Conservation (phyloP, 2,329 filamentous ascomycete genomes). For the Colletotrichum orchidophilum region DNA sequence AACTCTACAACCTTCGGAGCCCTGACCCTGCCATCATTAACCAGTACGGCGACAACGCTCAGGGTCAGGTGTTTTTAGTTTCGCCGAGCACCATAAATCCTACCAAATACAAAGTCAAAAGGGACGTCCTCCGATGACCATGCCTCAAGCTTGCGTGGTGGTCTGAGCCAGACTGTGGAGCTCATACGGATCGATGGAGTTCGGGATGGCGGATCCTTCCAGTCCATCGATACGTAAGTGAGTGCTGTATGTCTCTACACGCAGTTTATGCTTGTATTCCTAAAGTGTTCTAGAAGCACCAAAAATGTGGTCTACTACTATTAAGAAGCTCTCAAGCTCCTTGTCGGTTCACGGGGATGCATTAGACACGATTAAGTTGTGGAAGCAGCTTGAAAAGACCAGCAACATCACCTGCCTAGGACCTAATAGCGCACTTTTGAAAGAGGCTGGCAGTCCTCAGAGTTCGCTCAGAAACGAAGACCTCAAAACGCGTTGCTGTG, state of each 20-base stretch:
- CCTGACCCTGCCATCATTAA: slow-evolving; percentile 26
- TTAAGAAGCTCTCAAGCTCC: slow-evolving; percentile 16
- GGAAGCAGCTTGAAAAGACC: slow-evolving; percentile 32
- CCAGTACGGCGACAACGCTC: slow-evolving; percentile 31
- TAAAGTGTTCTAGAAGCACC: slow-evolving; percentile 34
- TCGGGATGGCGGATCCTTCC: slow-evolving; percentile 36
- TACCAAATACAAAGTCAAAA: slow-evolving; percentile 31
- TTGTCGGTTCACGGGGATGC: slow-evolving; percentile 28
- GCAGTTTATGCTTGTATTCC: neutral
- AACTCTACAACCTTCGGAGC: slow-evolving; percentile 35
- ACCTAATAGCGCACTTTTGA: slow-evolving; percentile 35
- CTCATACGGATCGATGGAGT: slow-evolving; percentile 30
- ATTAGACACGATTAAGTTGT: slow-evolving; percentile 29
- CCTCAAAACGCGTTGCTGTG: slow-evolving; percentile 35
- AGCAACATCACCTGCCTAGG: slow-evolving; percentile 38
- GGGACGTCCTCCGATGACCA: neutral
- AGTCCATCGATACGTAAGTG: slow-evolving; percentile 36
- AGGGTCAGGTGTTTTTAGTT: slow-evolving; percentile 36
- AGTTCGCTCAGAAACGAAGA: slow-evolving; percentile 23
- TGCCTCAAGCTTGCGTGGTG: slow-evolving; percentile 25
- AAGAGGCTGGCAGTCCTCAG: slow-evolving; percentile 34
- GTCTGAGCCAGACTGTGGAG: slow-evolving; percentile 25
- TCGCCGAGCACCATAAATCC: slow-evolving; percentile 22
- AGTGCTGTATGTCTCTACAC: neutral
- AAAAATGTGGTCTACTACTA: slow-evolving; percentile 30